phyloP scores from a whole-genome alignment of 2,329 filamentous ascomycete species.

The Stylonectria norvegica region DNA sequence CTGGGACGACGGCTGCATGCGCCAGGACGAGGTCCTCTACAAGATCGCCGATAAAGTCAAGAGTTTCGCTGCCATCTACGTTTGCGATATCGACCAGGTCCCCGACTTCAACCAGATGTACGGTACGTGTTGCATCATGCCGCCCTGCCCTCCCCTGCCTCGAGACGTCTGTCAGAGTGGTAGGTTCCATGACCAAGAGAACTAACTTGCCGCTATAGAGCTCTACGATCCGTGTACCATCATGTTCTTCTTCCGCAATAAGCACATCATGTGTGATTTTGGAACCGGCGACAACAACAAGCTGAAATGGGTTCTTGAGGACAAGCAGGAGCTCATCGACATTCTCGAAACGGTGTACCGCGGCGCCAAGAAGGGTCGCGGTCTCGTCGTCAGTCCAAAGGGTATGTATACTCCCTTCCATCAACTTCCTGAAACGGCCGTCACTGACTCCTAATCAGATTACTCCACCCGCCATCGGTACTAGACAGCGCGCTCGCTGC shows the following conservation, averaged over 20 bases:
- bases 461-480: slow-evolving; percentile 39
- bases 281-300: slow-evolving; percentile 99
- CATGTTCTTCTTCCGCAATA: slow-evolving; percentile 97
- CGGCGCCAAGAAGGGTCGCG: slow-evolving; percentile 96
- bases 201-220: no score
- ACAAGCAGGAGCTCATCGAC: slow-evolving; percentile 98
- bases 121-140: slow-evolving; percentile 42
- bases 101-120: slow-evolving; percentile 98
- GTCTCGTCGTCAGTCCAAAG: slow-evolving; percentile 95
- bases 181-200: no score
- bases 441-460: slow-evolving; percentile 18
- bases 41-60: slow-evolving; percentile 90
- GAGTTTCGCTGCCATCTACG: slow-evolving; percentile 89
- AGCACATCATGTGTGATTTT: slow-evolving; percentile 98
- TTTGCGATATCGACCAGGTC: slow-evolving; percentile 88
- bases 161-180: slow-evolving; percentile 23
- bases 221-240: slow-evolving; percentile 89
- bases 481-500: no score
- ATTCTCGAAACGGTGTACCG: slow-evolving; percentile 98
- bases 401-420: no score
- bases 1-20: slow-evolving; percentile 69
- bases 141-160: no score
- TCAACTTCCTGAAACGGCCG: neutral
- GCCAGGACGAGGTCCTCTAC: slow-evolving; percentile 89
- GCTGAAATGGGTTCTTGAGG: slow-evolving; percentile 87